These are phyloP conservation scores for Hericium alpestre DNA, from an alignment of 768 basidiomycete genomes.

Conservation along the genomic window DNA sequence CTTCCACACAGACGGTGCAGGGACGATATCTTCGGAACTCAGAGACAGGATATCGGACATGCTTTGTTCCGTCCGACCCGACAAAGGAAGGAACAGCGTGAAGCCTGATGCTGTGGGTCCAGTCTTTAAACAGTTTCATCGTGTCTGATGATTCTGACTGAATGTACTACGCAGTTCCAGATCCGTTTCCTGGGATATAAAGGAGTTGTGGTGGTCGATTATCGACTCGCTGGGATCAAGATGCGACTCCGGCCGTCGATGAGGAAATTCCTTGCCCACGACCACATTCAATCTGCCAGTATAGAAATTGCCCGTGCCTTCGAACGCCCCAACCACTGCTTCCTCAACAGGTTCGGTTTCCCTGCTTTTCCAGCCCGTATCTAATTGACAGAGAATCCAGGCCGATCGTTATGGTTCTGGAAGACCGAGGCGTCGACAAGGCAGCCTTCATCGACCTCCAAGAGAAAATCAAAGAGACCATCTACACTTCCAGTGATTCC, in stretches of 20 bases:
- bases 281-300: slow-evolving; percentile 31
- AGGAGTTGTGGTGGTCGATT: slow-evolving; percentile 67
- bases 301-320: slow-evolving; percentile 70
- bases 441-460: slow-evolving; percentile 57
- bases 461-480: slow-evolving; percentile 42
- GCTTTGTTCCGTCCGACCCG: slow-evolving; percentile 30
- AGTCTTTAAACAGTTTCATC: not conserved
- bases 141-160: not conserved
- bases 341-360: slow-evolving; percentile 50
- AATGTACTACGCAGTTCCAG: slow-evolving; percentile 39
- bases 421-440: slow-evolving; percentile 58
- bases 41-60: slow-evolving; percentile 48
- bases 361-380: not conserved
- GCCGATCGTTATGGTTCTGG: slow-evolving; percentile 67
- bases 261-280: slow-evolving; percentile 58
- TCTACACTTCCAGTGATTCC: slow-evolving; percentile 51
- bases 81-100: slow-evolving; percentile 22
- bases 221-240: slow-evolving; percentile 39
- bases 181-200: slow-evolving; percentile 77
- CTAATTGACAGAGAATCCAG: slow-evolving; percentile 23
- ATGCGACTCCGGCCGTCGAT: slow-evolving; percentile 68
- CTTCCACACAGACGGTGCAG: slow-evolving; percentile 69
- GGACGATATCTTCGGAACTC: slow-evolving; percentile 61
- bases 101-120: slow-evolving; percentile 54
- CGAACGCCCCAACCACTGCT: slow-evolving; percentile 44